phyloP scores from a whole-genome alignment of 2,329 filamentous ascomycete genomes.

The Xylaria digitata region DNA sequence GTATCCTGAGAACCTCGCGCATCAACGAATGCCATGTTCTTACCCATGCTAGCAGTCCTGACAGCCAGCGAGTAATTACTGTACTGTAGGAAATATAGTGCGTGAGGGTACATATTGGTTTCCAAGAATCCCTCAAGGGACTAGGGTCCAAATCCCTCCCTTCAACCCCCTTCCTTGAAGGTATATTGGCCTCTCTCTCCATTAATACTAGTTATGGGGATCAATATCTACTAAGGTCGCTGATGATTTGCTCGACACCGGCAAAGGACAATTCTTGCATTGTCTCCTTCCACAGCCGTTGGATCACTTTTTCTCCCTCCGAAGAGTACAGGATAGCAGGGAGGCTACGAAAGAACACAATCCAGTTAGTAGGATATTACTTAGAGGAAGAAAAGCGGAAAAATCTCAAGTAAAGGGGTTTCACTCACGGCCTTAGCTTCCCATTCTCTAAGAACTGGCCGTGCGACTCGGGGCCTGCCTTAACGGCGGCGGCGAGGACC shows the following conservation, averaged over 20 bases:
- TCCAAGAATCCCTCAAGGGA: too few species aligned
- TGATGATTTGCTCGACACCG: background rate
- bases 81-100: too few species aligned
- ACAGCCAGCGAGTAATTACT: too few species aligned
- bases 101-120: too few species aligned
- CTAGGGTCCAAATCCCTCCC: too few species aligned
- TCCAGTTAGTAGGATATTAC: background rate
- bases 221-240: background rate
- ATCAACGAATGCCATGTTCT: too few species aligned
- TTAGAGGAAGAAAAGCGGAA: background rate
- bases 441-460: conserved; percentile 19
- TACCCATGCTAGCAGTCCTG: too few species aligned
- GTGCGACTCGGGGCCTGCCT: conserved; percentile 26
- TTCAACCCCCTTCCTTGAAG: too few species aligned
- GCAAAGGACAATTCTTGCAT: conserved; percentile 23
- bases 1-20: too few species aligned
- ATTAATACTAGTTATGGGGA: too few species aligned
- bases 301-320: conserved; percentile 9
- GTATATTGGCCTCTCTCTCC: too few species aligned
- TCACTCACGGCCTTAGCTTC: background rate
- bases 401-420: background rate
- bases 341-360: background rate
- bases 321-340: conserved; percentile 3
- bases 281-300: conserved; percentile 22
- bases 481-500: conserved; percentile 29